Evolutionary conservation across 805 yeast species (phyloP).

Genomic region (Yarrowia sp.): DNA sequence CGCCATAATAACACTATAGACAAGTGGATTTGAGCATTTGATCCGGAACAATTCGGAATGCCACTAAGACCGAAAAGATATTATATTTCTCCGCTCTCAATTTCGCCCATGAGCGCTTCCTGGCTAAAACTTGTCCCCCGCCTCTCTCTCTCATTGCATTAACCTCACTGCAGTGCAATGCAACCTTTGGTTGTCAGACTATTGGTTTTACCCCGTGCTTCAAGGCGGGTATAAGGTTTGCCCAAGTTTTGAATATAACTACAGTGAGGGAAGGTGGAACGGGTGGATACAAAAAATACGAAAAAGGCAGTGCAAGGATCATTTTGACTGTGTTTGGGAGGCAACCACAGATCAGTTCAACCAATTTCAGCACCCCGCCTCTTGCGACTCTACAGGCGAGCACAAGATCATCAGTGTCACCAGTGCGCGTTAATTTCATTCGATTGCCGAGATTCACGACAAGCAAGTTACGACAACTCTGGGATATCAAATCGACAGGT

Average conservation of each 20-base stretch:
- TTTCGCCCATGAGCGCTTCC: background rate
- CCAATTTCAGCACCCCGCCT: background rate
- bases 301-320: background rate
- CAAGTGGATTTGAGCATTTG: background rate
- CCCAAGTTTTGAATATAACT: conserved; percentile 3
- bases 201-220: conserved; percentile 23
- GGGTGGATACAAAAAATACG: background rate
- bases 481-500: no score
- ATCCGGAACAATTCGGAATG: background rate
- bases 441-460: background rate
- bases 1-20: background rate
- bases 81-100: no score
- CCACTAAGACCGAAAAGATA: no score
- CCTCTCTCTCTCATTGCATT: background rate
- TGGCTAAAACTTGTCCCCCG: background rate
- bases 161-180: conserved; percentile 20
- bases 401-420: background rate
- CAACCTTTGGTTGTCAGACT: conserved; percentile 17
- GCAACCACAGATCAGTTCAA: background rate
- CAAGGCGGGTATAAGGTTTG: background rate
- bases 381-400: background rate
- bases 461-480: background rate
- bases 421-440: background rate
- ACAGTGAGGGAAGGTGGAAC: conserved; percentile 7
- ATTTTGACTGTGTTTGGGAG: background rate